Percentiles rank a stretch among this genome's conserved stretches.
phyloP scores from a whole-genome alignment of 106 monocot species.

The Phalaenopsis aphrodite region DNA sequence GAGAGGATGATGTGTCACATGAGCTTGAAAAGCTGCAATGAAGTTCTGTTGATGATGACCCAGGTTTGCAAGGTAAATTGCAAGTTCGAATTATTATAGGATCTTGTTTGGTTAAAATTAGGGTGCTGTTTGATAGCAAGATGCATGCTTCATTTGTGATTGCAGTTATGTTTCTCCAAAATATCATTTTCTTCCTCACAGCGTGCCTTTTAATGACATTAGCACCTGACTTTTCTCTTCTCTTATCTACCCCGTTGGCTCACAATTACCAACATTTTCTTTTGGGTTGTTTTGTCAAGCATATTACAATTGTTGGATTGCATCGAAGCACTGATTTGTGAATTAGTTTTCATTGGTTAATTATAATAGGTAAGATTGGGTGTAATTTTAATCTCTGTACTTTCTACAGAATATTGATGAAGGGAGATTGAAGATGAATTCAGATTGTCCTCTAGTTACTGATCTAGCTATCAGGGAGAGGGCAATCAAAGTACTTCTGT shows the following conservation, averaged over 20 bases:
- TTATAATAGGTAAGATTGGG: not conserved
- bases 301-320: not conserved
- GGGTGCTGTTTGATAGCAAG: no score
- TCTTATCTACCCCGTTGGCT: no score
- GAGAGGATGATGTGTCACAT: slow-evolving; percentile 42
- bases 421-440: slow-evolving; percentile 61
- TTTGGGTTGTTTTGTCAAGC: not conserved
- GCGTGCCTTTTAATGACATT: no score
- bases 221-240: no score
- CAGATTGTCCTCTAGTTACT: slow-evolving; percentile 48
- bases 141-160: no score
- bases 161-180: no score
- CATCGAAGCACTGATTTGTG: not conserved
- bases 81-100: not conserved
- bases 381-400: not conserved
- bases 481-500: slow-evolving; percentile 36
- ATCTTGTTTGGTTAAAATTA: no score
- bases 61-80: slow-evolving; percentile 45
- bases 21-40: slow-evolving; percentile 31
- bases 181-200: no score
- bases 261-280: no score
- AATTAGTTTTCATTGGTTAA: not conserved
- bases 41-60: slow-evolving; percentile 44
- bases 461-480: slow-evolving; percentile 47
- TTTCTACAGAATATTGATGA: slow-evolving; percentile 52